Base-by-base conservation (phyloP, 768 basidiomycete genomes). In the Inosperma sp. region DNA sequence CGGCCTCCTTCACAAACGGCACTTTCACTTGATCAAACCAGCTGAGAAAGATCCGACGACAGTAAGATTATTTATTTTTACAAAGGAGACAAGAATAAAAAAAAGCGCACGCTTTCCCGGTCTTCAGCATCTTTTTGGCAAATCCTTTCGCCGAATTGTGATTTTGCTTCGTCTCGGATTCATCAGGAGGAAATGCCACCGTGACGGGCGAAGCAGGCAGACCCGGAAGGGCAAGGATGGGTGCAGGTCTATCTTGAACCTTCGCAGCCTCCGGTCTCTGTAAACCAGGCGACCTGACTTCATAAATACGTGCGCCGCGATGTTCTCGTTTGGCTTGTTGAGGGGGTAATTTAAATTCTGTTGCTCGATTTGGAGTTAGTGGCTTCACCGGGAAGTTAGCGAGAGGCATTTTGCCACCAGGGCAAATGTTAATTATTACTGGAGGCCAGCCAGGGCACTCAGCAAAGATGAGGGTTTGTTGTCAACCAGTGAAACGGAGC, bases 331-430 rank as follows among this genome's bases (percentile, higher is more conserved):
- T 35, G 27, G 46, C 53, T 26, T 25, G 27, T 33, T 10, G 54
- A 41, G 48, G 41, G 25, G 52, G 48, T 40, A 40, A 45, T 52
- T 45, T 51, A 12, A 50, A 37, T 46, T 52, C 43, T 17, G 55
- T 46, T 6, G 51, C 55, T 26, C 47, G 47, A 22, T 33, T 49
- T 17, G 53, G 53, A 45, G 56, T 54, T 44, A 52, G 57, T 26
- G 55, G 56, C 44, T 55, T 55, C 31, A 53, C 42, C 34, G 62
- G 62, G 47, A 63, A 63, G 35, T 56, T 51, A 37, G 62, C 51
- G 40, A 63, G 60, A 58, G 56, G 54, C 52, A 57, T 52, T 22
- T 56, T 57, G 62, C 62, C 62, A 59, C 62, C 62, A 60, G 62
- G 62, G 62, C 62, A 54, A 54, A 42, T 49, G 50, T 50, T 25